Base-by-base conservation (phyloP, 495 filamentous ascomycete genomes). In the Penicillium malachiteum region DNA sequence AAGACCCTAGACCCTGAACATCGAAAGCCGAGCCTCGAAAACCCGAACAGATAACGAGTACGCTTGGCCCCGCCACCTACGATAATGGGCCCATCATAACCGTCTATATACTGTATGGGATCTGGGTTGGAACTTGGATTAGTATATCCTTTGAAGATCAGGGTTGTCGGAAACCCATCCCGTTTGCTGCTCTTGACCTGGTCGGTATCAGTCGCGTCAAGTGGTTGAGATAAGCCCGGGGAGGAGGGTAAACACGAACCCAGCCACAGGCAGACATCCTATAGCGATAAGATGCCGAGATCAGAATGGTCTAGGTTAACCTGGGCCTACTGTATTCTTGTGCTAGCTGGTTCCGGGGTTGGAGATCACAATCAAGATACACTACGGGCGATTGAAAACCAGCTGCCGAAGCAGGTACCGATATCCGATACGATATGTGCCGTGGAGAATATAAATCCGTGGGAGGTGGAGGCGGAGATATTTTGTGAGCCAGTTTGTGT, bases 381-480 rank as follows among this genome's bases (percentile, higher is more conserved):
- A 38, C 14, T 52, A 11, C 31, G 26, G 41, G 7, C 46, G 18
- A 37, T 9, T 37, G 16, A 14, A 3, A 38, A 26, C 9, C 58
- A 50, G 30, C 3, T n/a, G 4, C 10, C 42, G 14, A 41, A 40
- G 12, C 34, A 10, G 5, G 34, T 37, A 37, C 34, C 34, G 14
- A 34, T 21, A 14, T 18, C 18, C 34, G 50, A 51, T 35, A 54
- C 38, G n/a, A 60, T 49, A 48, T 65, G 63, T 18, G 55, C 52
- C 3, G 50, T 53, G 2, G 52, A 43, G 44, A 66, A 41, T 41
- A 4, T 35, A 26, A 26, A 26, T 26, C 21, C 21, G 1, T 59
- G 63, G 65, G 55, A 61, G 30, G 42, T 41, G 0, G 63, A 68
- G 45, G 60, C 63, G 3, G 57, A 59, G 32, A 32, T 59, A 9